Percentiles rank a stretch among this genome's conserved stretches.
These are phyloP conservation scores for Aspergillus viridinutans DNA, from an alignment of 2,329 filamentous ascomycete species.

Conservation along the genomic window DNA sequence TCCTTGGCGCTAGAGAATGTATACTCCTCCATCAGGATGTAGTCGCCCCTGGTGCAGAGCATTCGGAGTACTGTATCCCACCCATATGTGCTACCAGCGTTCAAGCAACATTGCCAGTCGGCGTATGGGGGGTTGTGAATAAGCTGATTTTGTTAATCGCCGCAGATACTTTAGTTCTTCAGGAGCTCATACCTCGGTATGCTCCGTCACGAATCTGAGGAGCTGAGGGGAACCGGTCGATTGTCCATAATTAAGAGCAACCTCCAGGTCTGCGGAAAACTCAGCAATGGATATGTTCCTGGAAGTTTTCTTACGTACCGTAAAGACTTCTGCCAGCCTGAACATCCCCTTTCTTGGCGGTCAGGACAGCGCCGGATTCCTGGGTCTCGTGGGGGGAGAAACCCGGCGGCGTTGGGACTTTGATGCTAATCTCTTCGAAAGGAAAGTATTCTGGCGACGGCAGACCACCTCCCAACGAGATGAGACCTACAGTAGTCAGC, in stretches of 20 bases:
- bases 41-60: constrained; percentile 71
- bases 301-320: constrained; percentile 8
- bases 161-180: background rate
- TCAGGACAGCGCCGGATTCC: constrained; percentile 57
- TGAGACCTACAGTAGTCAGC: constrained; percentile 52
- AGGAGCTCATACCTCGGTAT: constrained; percentile 63
- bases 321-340: constrained; percentile 57
- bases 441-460: constrained; percentile 90
- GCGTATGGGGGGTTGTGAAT: constrained; percentile 81
- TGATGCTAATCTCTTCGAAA: constrained; percentile 72
- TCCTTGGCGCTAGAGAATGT: constrained; percentile 77
- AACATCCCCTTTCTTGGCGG: constrained; percentile 79
- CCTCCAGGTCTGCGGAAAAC: constrained; percentile 67
- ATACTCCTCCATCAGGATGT: constrained; percentile 82
- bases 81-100: constrained; percentile 78
- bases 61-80: constrained; percentile 81
- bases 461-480: constrained; percentile 88
- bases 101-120: constrained; percentile 84
- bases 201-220: constrained; percentile 86
- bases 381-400: constrained; percentile 67
- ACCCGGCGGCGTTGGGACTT: constrained; percentile 63
- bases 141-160: constrained; percentile 44
- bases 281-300: background rate
- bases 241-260: constrained; percentile 91
- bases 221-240: constrained; percentile 81